phyloP scores from a whole-genome alignment of 768 basidiomycete species.

The Trametes maxima region DNA sequence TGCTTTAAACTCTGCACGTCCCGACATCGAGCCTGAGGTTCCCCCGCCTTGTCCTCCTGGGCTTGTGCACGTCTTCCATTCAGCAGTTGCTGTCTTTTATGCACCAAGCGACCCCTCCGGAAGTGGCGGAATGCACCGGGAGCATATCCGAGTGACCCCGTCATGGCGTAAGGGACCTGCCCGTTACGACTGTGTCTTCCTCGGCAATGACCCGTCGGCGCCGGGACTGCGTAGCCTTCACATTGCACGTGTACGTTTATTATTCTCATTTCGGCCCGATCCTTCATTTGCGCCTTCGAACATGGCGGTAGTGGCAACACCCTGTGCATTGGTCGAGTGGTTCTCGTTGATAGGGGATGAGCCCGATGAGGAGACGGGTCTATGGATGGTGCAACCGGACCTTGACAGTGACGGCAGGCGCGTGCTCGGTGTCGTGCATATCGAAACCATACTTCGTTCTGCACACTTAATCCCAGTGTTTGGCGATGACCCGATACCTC shows the following conservation, averaged over 20 bases:
- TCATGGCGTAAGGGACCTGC: constrained; percentile 25
- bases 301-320: neutral
- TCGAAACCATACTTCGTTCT: neutral
- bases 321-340: neutral
- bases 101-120: constrained; percentile 34
- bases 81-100: constrained; percentile 29
- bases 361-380: constrained; percentile 30
- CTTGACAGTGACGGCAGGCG: constrained; percentile 13
- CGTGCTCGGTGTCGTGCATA: neutral
- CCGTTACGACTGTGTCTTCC: neutral
- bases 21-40: no score
- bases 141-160: constrained; percentile 29
- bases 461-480: neutral
- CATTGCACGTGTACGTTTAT: constrained; percentile 13
- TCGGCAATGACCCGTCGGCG: no score
- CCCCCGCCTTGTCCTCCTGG: no score
- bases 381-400: constrained; percentile 35
- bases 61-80: no score
- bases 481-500: neutral
- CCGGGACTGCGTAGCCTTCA: neutral
- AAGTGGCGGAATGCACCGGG: constrained; percentile 28
- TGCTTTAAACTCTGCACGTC: no score
- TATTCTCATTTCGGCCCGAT: constrained; percentile 38
- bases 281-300: no score
- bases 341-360: constrained; percentile 9